A percentile compares a stretch with the other conserved stretches of the same genome.
Conservation (phyloP, 768 basidiomycete species). For the Albatrellus ellisii region DNA sequence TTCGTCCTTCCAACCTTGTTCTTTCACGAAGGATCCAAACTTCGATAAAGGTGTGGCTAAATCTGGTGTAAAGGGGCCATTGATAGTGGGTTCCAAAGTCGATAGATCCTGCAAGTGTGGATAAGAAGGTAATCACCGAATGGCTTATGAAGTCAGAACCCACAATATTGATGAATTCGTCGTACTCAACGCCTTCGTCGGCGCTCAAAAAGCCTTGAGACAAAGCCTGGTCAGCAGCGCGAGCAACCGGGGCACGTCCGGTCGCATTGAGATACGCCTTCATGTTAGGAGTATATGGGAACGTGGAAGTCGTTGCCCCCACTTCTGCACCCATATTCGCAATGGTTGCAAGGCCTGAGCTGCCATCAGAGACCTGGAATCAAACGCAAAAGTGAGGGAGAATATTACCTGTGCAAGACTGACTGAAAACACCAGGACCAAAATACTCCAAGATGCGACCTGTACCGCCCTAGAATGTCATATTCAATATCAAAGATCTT, state of each 20-base stretch:
- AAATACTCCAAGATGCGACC: slow-evolving; percentile 96
- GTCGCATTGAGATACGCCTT: slow-evolving; percentile 82
- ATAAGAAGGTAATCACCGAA: slow-evolving; percentile 1
- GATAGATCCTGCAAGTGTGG: slow-evolving; percentile 55
- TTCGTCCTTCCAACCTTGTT: slow-evolving; percentile 89
- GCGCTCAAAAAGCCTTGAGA: slow-evolving; percentile 63
- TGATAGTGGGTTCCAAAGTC: slow-evolving; percentile 81
- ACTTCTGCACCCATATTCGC: slow-evolving; percentile 99
- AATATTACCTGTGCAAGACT: slow-evolving; percentile 79
- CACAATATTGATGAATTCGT: slow-evolving; percentile 90
- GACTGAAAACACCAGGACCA: slow-evolving; percentile 77
- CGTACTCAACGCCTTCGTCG: slow-evolving; percentile 85
- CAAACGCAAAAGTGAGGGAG: background rate
- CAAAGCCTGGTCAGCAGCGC: slow-evolving; percentile 78
- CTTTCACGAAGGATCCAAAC: slow-evolving; percentile 67
- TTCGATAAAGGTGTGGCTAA: slow-evolving; percentile 86
- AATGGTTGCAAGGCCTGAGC: slow-evolving; percentile 76
- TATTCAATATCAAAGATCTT: slow-evolving; percentile 1
- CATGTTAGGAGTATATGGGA: slow-evolving; percentile 92
- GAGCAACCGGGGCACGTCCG: slow-evolving; percentile 73
- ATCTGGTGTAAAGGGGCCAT: slow-evolving; percentile 97
- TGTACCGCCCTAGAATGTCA: slow-evolving; percentile 66
- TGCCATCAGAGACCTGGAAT: background rate
- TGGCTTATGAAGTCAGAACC: slow-evolving; percentile 15
- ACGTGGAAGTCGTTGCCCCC: slow-evolving; percentile 98